Evolutionary conservation across 2,329 filamentous ascomycete genomes (phyloP), one percentile per base, ranked within the genome.

Genomic region (Tolypocladium amazonense): DNA sequence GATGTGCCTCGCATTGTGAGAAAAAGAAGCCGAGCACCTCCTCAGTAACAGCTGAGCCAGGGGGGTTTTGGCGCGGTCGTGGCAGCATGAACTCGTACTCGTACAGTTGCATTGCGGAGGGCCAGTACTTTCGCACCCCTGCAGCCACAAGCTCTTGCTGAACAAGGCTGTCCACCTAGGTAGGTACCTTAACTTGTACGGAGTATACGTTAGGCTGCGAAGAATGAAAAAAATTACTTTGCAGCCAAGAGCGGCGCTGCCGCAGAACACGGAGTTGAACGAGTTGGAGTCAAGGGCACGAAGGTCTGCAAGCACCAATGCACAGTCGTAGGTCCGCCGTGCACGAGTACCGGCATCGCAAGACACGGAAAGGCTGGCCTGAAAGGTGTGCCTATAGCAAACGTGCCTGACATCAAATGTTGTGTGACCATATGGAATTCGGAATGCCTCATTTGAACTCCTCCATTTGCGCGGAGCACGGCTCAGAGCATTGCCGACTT

Each of bases 111-210:
- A 47, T 25, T 23, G 45, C 15, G 15, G 45, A 50, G 45, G 45
- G 7, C 33, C 7, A 35, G 33, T 9, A 35, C 33, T 35, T 35
- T 35, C 33, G 11, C 30, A 4, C 30, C 30, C 30, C 30, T 33
- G 30, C 30, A 33, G n/a, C 63, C 56, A 61, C 60, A 60, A 57
- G 58, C 55, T n/a, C 56, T 56, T 57, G 33, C 50, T 9, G 14
- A 30, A 30, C 15, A 30, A 50, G 45, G 14, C 45, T 15, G 12
- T 18, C 43, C 6, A 1, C 35, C 30, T 33, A 4, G 8, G n/a
- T n/a, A n/a, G n/a, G n/a, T n/a, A n/a, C n/a, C n/a, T n/a, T n/a
- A n/a, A n/a, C n/a, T n/a, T n/a, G n/a, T n/a, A n/a, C n/a, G n/a
- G n/a, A n/a, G n/a, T n/a, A n/a, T 33, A 33, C 30, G 4, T 33